Conservation (phyloP, 768 basidiomycete species). For the Botryobasidium botryosum region DNA sequence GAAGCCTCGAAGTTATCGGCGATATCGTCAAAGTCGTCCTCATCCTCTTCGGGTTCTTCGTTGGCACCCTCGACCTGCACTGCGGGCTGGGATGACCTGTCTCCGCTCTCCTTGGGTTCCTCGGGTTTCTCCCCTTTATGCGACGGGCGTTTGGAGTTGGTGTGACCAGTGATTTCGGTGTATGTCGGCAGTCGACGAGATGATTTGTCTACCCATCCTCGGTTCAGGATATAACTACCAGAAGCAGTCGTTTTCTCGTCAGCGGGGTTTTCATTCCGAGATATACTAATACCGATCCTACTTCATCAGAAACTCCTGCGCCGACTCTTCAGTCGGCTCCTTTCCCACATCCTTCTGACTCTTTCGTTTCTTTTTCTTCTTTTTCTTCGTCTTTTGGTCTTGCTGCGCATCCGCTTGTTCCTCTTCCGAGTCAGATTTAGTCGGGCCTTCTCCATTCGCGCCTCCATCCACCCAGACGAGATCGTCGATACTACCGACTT, state of each 20-base stretch:
- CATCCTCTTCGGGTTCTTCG: slow-evolving; percentile 15
- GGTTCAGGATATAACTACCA: slow-evolving; percentile 82
- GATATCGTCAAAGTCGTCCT: slow-evolving; percentile 19
- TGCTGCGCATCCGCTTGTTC: slow-evolving; percentile 19
- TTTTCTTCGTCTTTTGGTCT: slow-evolving; percentile 20
- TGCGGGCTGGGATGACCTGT: too few species aligned
- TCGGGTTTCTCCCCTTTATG: slow-evolving; percentile 13
- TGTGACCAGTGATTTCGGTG: slow-evolving; percentile 44
- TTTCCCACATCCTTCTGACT: slow-evolving; percentile 14
- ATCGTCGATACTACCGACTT: slow-evolving; percentile 57
- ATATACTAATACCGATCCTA: slow-evolving; percentile 31
- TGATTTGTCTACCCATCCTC: slow-evolving; percentile 87
- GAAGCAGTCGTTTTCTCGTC: too few species aligned
- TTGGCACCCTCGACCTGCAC: slow-evolving; percentile 14
- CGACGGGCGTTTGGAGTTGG: slow-evolving; percentile 9
- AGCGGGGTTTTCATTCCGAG: too few species aligned
- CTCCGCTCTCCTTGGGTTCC: slow-evolving; percentile 8
- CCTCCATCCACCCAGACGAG: slow-evolving; percentile 41
- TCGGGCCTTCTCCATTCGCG: slow-evolving; percentile 11
- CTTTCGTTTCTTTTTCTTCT: slow-evolving; percentile 14
- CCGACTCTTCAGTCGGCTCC: slow-evolving; percentile 39
- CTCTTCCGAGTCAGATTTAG: too few species aligned
- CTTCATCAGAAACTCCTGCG: slow-evolving; percentile 86
- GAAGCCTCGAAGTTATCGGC: slow-evolving; percentile 83
- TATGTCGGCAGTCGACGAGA: slow-evolving; percentile 68